Evolutionary conservation across 176 grass and related monocot genomes (phyloP).

Genomic region (Guadua angustifolia): DNA sequence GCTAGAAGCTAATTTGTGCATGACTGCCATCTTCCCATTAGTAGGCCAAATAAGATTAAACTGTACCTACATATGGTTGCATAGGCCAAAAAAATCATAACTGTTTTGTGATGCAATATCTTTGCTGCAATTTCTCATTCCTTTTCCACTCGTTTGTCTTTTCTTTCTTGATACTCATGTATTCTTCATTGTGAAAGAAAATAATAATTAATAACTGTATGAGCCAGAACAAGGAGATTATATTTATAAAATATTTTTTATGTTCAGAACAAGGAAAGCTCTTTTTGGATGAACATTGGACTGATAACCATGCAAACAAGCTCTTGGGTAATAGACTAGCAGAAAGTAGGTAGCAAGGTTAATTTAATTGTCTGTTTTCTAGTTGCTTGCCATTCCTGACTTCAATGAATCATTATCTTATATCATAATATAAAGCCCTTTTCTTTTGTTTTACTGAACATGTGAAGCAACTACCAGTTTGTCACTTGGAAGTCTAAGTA

Average conservation of each 20-base stretch:
- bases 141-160: not conserved
- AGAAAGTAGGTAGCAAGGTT: not conserved
- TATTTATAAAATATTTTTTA: too few species aligned
- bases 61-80: too few species aligned
- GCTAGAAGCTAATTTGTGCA: too few species aligned
- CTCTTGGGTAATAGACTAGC: not conserved
- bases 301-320: not conserved
- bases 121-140: constrained; percentile 22
- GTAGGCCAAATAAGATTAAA: too few species aligned
- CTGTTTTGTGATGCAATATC: constrained; percentile 34
- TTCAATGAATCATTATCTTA: not conserved
- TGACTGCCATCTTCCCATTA: too few species aligned
- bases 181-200: not conserved
- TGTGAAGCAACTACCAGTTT: not conserved
- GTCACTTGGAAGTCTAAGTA: not conserved
- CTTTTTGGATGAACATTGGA: not conserved
- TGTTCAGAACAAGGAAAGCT: too few species aligned
- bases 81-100: too few species aligned
- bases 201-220: not conserved
- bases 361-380: not conserved
- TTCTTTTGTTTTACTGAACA: constrained; percentile 9
- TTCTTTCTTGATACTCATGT: not conserved
- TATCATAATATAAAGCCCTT: constrained; percentile 10
- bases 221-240: too few species aligned
- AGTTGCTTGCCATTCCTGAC: not conserved